Percentiles rank a stretch among this genome's conserved stretches.
Conservation (phyloP, 1,284 basidiomycete species). For the Schizophyllum commune region DNA sequence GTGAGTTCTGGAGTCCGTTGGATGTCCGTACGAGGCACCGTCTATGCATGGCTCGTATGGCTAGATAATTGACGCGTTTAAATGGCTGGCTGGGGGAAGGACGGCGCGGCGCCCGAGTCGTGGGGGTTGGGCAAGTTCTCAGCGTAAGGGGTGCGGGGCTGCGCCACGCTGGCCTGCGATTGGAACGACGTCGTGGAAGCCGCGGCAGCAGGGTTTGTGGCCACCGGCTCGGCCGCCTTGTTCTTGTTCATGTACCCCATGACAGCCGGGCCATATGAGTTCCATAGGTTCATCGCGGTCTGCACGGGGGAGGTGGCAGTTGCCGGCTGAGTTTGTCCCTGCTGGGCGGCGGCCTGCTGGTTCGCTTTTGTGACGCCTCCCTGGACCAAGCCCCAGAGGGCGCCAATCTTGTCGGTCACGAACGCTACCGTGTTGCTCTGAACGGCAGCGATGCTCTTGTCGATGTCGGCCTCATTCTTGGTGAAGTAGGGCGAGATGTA, state of each 20-base stretch:
- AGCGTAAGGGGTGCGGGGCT: slow-evolving; percentile 6
- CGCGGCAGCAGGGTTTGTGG: neutral
- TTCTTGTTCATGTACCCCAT: slow-evolving; percentile 12
- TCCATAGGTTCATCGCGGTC: slow-evolving; percentile 28
- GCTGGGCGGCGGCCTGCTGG: slow-evolving; percentile 12
- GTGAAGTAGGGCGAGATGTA: slow-evolving; percentile 62
- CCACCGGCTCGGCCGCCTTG: neutral
- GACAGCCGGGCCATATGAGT: slow-evolving; percentile 26
- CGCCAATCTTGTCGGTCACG: slow-evolving; percentile 37
- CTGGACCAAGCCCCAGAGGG: slow-evolving; percentile 39
- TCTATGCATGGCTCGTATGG: neutral
- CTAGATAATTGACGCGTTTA: neutral
- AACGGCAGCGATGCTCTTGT: slow-evolving; percentile 49
- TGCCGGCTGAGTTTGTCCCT: neutral
- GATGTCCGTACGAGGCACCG: neutral
- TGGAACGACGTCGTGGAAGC: neutral
- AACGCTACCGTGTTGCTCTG: slow-evolving; percentile 47
- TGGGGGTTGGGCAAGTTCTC: slow-evolving; percentile 8
- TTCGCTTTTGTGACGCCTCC: slow-evolving; percentile 35
- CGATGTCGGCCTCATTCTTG: slow-evolving; percentile 61
- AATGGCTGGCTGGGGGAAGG: slow-evolving; percentile 24
- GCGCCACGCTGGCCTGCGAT: neutral
- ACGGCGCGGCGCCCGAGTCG: slow-evolving; percentile 10
- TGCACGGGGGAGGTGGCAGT: neutral
- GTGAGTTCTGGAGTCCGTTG: slow-evolving; percentile 6